Evolutionary conservation across 2,329 filamentous ascomycete species (phyloP).

Genomic region (Aspergillus ibericus): DNA sequence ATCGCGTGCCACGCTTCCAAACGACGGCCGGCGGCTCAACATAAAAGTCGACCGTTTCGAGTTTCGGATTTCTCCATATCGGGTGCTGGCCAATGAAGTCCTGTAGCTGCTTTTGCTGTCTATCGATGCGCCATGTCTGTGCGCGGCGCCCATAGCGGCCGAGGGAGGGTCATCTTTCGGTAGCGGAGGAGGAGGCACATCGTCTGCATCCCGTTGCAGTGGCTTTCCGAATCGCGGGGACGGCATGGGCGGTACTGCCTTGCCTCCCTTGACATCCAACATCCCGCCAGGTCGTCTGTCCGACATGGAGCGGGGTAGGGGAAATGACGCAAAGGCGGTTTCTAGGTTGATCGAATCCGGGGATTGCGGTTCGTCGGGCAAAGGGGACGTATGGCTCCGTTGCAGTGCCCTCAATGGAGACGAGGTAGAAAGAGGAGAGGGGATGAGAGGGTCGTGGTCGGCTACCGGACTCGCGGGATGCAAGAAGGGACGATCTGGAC

Average conservation of each 20-base stretch:
- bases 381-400: constrained; percentile 42
- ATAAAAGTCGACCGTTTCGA: constrained; percentile 34
- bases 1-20: constrained; percentile 32
- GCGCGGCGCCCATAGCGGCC: constrained; percentile 2
- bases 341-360: constrained; percentile 52
- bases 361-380: constrained; percentile 42
- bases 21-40: constrained; percentile 33
- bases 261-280: constrained; percentile 19
- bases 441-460: constrained; percentile 59
- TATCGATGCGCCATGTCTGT: constrained; percentile 29
- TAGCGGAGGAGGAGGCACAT: constrained; percentile 11
- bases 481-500: constrained; percentile 43
- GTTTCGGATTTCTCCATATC: constrained; percentile 31
- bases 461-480: constrained; percentile 60
- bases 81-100: constrained; percentile 42
- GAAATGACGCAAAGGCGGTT: constrained; percentile 56
- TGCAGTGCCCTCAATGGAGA: constrained; percentile 40
- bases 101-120: constrained; percentile 43
- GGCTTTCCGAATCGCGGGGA: constrained; percentile 15
- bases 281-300: constrained; percentile 23
- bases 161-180: constrained; percentile 9
- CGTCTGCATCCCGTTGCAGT: constrained; percentile 1
- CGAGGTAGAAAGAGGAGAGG: constrained; percentile 63
- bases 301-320: constrained; percentile 39
- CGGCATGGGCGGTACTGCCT: constrained; percentile 22